Evolutionary conservation across 2,329 filamentous ascomycete genomes (phyloP).

Genomic region (Biscogniauxia marginata): DNA sequence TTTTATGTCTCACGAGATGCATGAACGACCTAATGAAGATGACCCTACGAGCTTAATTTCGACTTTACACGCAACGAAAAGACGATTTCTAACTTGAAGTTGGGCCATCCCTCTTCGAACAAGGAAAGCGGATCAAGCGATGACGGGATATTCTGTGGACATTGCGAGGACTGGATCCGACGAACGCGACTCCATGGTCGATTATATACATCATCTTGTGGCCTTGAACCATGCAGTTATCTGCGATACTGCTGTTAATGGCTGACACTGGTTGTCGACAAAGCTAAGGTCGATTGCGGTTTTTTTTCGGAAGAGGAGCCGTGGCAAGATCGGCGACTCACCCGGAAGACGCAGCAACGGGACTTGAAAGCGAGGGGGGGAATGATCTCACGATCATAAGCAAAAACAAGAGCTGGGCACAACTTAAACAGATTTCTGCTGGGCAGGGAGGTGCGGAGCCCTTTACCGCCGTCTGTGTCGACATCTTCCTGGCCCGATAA

Average conservation of each 20-base stretch:
- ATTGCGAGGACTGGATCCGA: conserved; percentile 27
- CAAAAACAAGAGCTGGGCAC: conserved; percentile 30
- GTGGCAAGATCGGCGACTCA: conserved; percentile 30
- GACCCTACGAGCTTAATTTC: conserved; percentile 38
- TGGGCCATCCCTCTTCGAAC: conserved; percentile 28
- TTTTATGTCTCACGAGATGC: conserved; percentile 46
- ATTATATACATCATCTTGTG: conserved; percentile 26
- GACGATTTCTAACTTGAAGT: conserved; percentile 33
- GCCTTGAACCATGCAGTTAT: conserved; percentile 22
- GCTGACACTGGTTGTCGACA: conserved; percentile 32
- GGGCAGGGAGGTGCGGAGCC: conserved; percentile 30
- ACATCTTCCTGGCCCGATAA: conserved; percentile 20
- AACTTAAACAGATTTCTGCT: conserved; percentile 26
- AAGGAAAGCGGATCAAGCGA: conserved; percentile 27
- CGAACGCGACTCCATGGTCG: conserved; percentile 25
- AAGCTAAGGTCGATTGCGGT: conserved; percentile 26
- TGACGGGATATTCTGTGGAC: conserved; percentile 26
- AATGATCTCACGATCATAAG: conserved; percentile 30
- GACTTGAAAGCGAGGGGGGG: conserved; percentile 27
- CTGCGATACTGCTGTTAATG: conserved; percentile 27
- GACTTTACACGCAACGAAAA: conserved; percentile 42
- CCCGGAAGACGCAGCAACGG: conserved; percentile 19
- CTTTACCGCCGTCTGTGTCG: conserved; percentile 29
- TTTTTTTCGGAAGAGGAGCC: conserved; percentile 18
- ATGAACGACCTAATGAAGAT: conserved; percentile 34